Evolutionary conservation across 1,284 basidiomycete species (phyloP).

Genomic region (Ustilago shanxiensis): DNA sequence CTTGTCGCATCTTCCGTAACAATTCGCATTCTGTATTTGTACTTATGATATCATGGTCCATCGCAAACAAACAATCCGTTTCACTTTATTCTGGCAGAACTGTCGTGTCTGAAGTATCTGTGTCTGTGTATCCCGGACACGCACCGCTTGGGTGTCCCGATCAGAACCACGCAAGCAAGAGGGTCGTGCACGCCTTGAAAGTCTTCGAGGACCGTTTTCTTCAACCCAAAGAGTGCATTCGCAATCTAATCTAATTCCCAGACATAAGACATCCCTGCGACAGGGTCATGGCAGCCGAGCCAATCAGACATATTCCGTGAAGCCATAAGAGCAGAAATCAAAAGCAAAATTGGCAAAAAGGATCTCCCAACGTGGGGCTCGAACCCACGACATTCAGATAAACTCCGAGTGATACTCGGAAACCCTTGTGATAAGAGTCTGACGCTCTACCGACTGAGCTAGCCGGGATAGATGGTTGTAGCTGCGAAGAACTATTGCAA

Average conservation of each 20-base stretch:
- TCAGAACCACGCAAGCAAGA: no score
- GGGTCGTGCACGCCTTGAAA: no score
- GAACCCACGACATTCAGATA: conserved; percentile 69
- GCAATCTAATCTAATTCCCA: no score
- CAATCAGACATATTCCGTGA: no score
- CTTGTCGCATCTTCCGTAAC: background rate
- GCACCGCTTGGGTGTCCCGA: no score
- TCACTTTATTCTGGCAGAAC: background rate
- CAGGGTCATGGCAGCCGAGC: no score
- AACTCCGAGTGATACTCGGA: conserved; percentile 36
- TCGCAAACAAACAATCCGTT: background rate
- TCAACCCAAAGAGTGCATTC: no score
- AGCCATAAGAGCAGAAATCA: background rate
- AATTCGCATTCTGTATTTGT: conserved; percentile 25
- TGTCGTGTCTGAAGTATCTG: no score
- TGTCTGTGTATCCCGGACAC: background rate
- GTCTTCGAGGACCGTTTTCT: no score
- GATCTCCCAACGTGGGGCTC: conserved; percentile 68
- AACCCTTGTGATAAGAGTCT: conserved; percentile 67
- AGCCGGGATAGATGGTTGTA: conserved; percentile 66
- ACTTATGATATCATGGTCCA: background rate
- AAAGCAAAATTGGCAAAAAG: conserved; percentile 30
- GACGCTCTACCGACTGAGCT: conserved; percentile 71
- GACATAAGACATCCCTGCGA: no score
- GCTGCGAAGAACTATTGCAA: no score